These are phyloP conservation scores for Colletotrichum plurivorum DNA, from an alignment of 2,329 filamentous ascomycete species.

Conservation along the genomic window DNA sequence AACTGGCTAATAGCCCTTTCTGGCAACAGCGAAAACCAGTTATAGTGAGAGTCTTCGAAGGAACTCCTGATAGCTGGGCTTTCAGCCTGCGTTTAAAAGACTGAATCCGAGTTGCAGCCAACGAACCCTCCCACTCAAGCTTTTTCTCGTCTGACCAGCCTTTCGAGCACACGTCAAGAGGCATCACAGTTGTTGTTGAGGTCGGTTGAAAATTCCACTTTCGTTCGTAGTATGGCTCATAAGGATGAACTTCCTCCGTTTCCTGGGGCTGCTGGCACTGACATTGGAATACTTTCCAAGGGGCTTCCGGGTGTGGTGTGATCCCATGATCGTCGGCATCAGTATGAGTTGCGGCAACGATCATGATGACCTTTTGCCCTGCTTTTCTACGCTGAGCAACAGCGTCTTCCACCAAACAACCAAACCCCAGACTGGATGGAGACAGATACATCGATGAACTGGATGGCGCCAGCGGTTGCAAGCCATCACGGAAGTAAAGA, in stretches of 20 bases:
- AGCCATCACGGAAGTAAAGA: neutral
- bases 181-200: neutral
- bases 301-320: neutral
- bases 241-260: neutral
- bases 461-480: neutral
- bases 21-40: neutral
- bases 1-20: conserved; percentile 3
- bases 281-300: neutral
- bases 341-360: neutral
- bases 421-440: neutral
- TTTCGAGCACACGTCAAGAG: neutral
- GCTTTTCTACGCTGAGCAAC: conserved; percentile 3
- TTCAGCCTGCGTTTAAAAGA: conserved; percentile 10
- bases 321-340: neutral
- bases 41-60: neutral
- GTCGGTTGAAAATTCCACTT: neutral
- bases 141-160: conserved; percentile 6
- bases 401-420: neutral
- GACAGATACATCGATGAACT: neutral
- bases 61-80: neutral
- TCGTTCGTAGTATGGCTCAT: neutral
- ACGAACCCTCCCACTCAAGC: neutral
- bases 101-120: conserved; percentile 7
- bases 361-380: neutral
- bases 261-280: neutral